These are phyloP conservation scores for Mycena polygramma DNA, from an alignment of 768 basidiomycete species.

Conservation along the genomic window DNA sequence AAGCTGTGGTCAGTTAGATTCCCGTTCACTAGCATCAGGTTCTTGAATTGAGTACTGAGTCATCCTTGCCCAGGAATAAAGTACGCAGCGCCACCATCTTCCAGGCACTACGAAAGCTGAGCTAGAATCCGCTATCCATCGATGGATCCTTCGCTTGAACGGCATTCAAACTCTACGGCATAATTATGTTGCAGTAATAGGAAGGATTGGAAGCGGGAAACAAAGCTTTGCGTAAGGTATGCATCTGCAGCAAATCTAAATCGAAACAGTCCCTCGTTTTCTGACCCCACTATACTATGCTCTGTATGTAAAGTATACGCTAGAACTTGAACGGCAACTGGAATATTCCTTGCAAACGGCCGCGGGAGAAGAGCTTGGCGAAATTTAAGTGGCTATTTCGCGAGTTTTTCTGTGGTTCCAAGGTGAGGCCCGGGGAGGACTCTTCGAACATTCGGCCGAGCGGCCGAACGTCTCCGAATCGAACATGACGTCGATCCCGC, in stretches of 20 bases:
- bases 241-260: too few species aligned
- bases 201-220: too few species aligned
- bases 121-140: neutral
- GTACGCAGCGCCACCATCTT: neutral
- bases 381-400: too few species aligned
- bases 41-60: neutral
- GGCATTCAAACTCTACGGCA: neutral
- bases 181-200: neutral
- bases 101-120: neutral
- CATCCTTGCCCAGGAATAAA: neutral
- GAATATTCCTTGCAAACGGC: too few species aligned
- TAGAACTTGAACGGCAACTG: too few species aligned
- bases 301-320: too few species aligned
- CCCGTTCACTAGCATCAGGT: neutral
- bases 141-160: neutral
- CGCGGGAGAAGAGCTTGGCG: too few species aligned
- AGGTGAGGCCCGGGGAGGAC: too few species aligned
- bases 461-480: neutral
- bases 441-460: neutral
- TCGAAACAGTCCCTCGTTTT: too few species aligned
- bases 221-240: too few species aligned
- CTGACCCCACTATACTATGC: too few species aligned
- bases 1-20: constrained; percentile 5
- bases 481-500: neutral
- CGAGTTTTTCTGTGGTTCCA: too few species aligned